Evolutionary conservation across 495 filamentous ascomycete species (phyloP), one percentile per base, ranked within the genome.

Genomic region (Evansstolkia leycettana): DNA sequence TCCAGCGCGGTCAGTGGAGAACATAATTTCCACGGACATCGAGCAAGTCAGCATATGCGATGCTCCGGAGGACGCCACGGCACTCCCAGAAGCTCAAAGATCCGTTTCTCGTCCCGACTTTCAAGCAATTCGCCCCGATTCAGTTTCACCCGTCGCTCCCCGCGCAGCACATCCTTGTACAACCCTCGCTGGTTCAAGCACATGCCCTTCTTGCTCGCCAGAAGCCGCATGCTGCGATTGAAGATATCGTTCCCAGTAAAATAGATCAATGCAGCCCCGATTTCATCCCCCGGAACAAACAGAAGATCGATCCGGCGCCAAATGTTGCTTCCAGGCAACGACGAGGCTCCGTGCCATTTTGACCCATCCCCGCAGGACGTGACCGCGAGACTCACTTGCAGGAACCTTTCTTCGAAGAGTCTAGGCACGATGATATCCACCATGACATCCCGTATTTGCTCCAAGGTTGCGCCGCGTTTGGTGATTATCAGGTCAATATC

Each of bases 231-330:
- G 37, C 83, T 90, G 18, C 89, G 68, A 47, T 98, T 98, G 62
- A 98, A 98, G 33, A 95, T 86, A 48, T 94, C 88, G 46, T 94
- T 92, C 1, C 90, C 90, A 0, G 90, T 95, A 45, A 95, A 98
- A 48, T 98, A 98, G 34, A 98, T 72, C 48, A 95, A 51, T 1
- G 90, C 88, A 1, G 90, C 90, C 2, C 90, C 90, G 27, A 88
- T 64, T 57, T 94, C 78, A 0, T 70, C 65, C 41, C 77, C 74
- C 0, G 87, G 86, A 9, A 94, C 90, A 11, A 94, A 69, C 0
- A 98, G 65, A 18, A 95, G 72, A 51, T 98, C 90, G 39, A 94
- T 81, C 1, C 87, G 72, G 15, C 86, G 71, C 86, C 85, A 93
- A 3, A 74, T 44, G 0, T 59, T 43, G 20, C 41, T 55, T 17